Evolutionary conservation across 805 yeast genomes (phyloP).

Genomic region (Cyberlindnera veronae): DNA sequence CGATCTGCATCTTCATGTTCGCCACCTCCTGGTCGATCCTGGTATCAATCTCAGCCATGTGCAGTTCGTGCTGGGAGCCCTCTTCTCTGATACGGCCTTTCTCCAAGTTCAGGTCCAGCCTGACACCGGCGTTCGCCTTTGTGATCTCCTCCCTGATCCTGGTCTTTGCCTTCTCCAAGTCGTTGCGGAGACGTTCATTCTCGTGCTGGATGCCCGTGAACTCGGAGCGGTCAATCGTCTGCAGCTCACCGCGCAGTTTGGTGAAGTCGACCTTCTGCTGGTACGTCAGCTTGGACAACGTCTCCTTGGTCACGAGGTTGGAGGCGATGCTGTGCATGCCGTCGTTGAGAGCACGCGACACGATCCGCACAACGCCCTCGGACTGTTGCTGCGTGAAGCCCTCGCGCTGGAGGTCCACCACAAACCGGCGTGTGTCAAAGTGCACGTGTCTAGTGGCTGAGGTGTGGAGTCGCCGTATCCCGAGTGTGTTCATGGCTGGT

Average conservation of each 20-base stretch:
- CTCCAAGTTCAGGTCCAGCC: constrained; percentile 87
- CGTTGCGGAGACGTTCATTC: constrained; percentile 79
- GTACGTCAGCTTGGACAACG: constrained; percentile 78
- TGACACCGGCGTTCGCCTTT: constrained; percentile 83
- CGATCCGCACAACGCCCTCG: constrained; percentile 69
- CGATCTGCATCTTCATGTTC: constrained; percentile 93
- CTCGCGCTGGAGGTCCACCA: constrained; percentile 37
- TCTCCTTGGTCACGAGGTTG: constrained; percentile 81
- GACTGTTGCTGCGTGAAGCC: constrained; percentile 79
- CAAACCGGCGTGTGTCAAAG: constrained; percentile 28
- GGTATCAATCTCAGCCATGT: constrained; percentile 92
- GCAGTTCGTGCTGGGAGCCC: constrained; percentile 85
- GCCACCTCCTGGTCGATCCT: constrained; percentile 93
- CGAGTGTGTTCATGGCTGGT: constrained; percentile 1
- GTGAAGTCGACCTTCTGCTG: constrained; percentile 97
- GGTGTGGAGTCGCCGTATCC: constrained; percentile 4
- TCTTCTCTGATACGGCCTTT: constrained; percentile 96
- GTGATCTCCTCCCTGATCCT: constrained; percentile 87
- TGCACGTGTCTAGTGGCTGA: constrained; percentile 11
- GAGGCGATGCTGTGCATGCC: constrained; percentile 73
- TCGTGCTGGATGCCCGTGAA: constrained; percentile 79
- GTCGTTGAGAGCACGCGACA: constrained; percentile 72
- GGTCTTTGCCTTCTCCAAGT: constrained; percentile 81
- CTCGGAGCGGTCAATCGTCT: constrained; percentile 83
- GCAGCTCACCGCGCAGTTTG: constrained; percentile 86